Base-by-base conservation (phyloP, 768 basidiomycete species). In the Mycena vulgaris region DNA sequence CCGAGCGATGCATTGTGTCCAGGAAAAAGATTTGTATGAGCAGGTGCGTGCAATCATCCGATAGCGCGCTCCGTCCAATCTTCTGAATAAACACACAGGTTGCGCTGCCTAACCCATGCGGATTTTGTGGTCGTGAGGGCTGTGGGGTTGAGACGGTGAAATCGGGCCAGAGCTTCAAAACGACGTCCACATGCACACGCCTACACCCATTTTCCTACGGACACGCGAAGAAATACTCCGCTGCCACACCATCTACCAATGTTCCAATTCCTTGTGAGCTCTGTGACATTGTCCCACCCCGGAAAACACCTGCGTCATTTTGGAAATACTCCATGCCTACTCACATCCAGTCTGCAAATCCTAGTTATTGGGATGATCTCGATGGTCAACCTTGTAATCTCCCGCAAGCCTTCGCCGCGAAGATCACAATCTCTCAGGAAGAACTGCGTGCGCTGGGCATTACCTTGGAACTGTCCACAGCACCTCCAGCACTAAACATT, bases 271-370 rank as follows among this genome's bases (percentile, higher is more conserved):
- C 16, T 16, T 64, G 63, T n/a, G 31, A 1, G 5, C 35, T 64
- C 3, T 64, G 52, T 35, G n/a, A n/a, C 21, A 37, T 56, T 11
- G 10, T 56, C n/a, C 30, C 63, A 16, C 63, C 63, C 5, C 51
- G 63, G 0, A 55, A 64, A 64, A 35, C 30, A 11, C 39, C 16
- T 23, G 39, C 63, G 13, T 37, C 31, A 1, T 55, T 42, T 52
- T 64, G 63, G 63, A 64, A 64, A 21, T 64, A 56, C n/a, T 64
- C 51, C 19, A 64, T 55, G 1, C 28, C 14, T 14, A 6, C 51
- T 7, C 63, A 64, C 14, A 64, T 64, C 14, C 52, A 39, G 39
- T 9, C 21, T 3, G 11, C 7, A 2, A 52, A 64, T 47, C 63
- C 52, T 4, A 5, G 53, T n/a, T 33, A 64, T 16, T 56, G 52